A percentile compares a stretch with the other conserved stretches of the same genome.
Conservation (phyloP, 768 basidiomycete species). For the Nidularia pulvinata region DNA sequence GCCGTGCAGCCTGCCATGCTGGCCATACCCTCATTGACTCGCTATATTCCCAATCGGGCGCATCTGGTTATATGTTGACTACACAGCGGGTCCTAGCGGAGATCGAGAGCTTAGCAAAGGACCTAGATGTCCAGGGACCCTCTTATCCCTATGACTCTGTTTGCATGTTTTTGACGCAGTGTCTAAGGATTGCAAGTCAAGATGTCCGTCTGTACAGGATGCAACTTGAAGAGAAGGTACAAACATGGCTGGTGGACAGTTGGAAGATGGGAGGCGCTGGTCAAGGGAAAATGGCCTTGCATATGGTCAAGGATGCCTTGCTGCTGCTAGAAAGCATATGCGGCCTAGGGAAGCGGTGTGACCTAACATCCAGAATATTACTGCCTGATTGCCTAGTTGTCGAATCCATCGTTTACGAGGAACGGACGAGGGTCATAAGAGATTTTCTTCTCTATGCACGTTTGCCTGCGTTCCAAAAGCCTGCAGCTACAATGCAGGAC, state of each 20-base stretch:
- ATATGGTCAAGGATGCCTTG: conserved; percentile 62
- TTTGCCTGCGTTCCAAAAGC: conserved; percentile 47
- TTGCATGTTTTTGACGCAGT: conserved; percentile 75
- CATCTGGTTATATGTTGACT: conserved; percentile 34
- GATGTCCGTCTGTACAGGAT: conserved; percentile 85
- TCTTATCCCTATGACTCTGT: conserved; percentile 87
- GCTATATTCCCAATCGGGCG: conserved; percentile 19
- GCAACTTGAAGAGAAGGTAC: conserved; percentile 84
- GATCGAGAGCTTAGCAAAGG: conserved; percentile 77
- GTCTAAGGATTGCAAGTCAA: conserved; percentile 70
- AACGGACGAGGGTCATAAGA: conserved; percentile 55
- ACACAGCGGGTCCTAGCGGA: conserved; percentile 64
- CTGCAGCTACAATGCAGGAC: no score
- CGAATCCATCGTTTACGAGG: conserved; percentile 58
- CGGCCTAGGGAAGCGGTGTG: conserved; percentile 43
- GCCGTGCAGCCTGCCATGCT: conserved; percentile 78
- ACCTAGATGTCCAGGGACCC: conserved; percentile 91
- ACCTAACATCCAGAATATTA: conserved; percentile 44
- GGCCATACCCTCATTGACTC: conserved; percentile 53
- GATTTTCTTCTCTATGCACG: conserved; percentile 70
- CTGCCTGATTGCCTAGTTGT: conserved; percentile 75
- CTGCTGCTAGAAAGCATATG: conserved; percentile 66
- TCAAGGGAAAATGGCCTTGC: conserved; percentile 44
- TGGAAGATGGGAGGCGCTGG: conserved; percentile 51
- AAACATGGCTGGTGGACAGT: conserved; percentile 77